Evolutionary conservation across 768 basidiomycete genomes (phyloP), one percentile per base, ranked within the genome.

Genomic region (Mycena galericulata): DNA sequence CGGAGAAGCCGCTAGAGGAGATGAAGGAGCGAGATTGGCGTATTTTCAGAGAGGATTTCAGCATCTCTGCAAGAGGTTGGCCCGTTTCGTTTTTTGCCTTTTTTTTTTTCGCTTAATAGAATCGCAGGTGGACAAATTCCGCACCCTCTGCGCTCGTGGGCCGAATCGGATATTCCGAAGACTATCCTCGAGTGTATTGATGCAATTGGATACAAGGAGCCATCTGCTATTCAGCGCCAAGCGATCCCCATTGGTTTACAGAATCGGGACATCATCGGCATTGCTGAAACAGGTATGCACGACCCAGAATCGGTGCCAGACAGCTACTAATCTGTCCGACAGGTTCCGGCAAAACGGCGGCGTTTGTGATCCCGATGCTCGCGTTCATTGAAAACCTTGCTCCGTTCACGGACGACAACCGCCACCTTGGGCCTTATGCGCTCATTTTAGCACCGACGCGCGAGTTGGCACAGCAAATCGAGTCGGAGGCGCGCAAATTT

Each of bases 11-110:
- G 2, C 82, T 99, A 45, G 78, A 85, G 4, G 96, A 98, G 80
- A 98, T 99, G 92, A 95, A 93, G 76, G 98, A 99, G 75, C 86
- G 98, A 53, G 98, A 99, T 78, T 99, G 98, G 98, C 90, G 98
- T 74, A 99, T 99, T 77, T 99, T 99, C 84, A 85, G 97, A 68
- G 98, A 99, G 80, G 98, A 99, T 80, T 99, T 97, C 82, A 97
- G 92, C 75, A 99, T 99, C 66, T 90, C 95, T 65, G 92, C 97
- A 1, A 82, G 97, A 80, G 97, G 97, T 92, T 56, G 29, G 84
- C 77, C 38, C 67, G 8, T 40, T n/a, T 64, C 43, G 53, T 63
- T 51, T 60, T 29, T 26, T 30, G 1, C 65, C 15, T 29, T 51
- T 43, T 11, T 41, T 26, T 20, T 32, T 38, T 53, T 22, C 45